Evolutionary conservation across 148 eudicot species (phyloP), one percentile per base, ranked within the genome.

Genomic region (Camellia granthamiana): DNA sequence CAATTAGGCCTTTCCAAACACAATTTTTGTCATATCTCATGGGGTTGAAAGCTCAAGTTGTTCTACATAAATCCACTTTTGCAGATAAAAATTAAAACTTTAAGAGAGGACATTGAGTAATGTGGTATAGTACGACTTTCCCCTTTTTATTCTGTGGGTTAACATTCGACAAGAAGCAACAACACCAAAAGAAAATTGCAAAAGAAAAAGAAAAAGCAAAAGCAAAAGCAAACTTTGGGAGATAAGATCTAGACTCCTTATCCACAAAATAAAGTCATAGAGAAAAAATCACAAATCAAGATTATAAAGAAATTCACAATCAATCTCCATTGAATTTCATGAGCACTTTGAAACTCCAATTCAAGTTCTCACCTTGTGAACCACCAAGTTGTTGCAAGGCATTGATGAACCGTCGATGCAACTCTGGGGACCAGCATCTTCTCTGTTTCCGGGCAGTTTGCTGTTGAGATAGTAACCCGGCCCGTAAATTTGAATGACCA

Each of bases 321-420:
- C 38, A 3, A 38, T 38, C 3, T 74, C 18, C 13, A 9, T 12
- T 19, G 75, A 51, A 23, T 62, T 77, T 72, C 49, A 23, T 16
- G 12, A 7, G 0, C 10, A 80, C 18, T 16, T 66, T n/a, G 21
- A 65, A 21, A 42, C 47, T 8, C 59, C 47, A 46, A 16, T 75
- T 64, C 49, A 72, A 84, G 82, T 58, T 75, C 84, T 74, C 47
- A 94, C 98, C 98, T 90, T 94, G 94, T 19, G 94, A 68, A 76
- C 98, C 98, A 42, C 98, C 98, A 77, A 94, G 97, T 61, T 89
- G 86, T 71, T 93, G 86, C 81, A 94, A 78, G 80, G 98, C 97
- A 81, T 83, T 83, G 46, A 94, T 88, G 69, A 94, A 94, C 73
- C 85, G 79, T 56, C 94, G 89, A 72, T 94, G 98, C 88, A 94